Conservation (phyloP, 2,329 filamentous ascomycete species). For the Claviceps humidiphila region DNA sequence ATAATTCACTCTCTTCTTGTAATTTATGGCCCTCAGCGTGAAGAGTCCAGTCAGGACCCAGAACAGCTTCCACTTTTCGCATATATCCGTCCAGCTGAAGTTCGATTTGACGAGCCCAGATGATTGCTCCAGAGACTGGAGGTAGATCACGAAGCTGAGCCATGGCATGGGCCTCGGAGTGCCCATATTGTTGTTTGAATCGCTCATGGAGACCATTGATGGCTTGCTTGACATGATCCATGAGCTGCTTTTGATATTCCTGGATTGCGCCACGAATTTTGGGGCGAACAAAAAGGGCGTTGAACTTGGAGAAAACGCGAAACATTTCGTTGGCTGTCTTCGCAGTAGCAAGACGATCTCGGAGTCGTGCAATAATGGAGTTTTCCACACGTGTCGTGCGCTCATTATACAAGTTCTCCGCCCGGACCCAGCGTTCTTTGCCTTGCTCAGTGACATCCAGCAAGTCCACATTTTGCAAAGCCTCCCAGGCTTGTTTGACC, state of each 20-base stretch:
- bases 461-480: conserved; percentile 86
- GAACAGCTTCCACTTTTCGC: conserved; percentile 96
- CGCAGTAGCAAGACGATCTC: conserved; percentile 85
- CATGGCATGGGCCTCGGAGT: conserved; percentile 97
- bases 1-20: conserved; percentile 79
- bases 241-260: conserved; percentile 95
- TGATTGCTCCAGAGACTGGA: conserved; percentile 90
- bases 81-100: conserved; percentile 92
- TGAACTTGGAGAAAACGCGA: conserved; percentile 98
- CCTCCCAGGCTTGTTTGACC: conserved; percentile 86
- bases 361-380: conserved; percentile 87
- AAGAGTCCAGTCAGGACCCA: conserved; percentile 86
- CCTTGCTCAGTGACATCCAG: conserved; percentile 84
- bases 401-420: conserved; percentile 94
- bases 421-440: conserved; percentile 82
- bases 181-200: conserved; percentile 97
- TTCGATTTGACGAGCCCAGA: conserved; percentile 96
- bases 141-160: conserved; percentile 90
- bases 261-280: conserved; percentile 97
- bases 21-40: conserved; percentile 93
- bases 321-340: conserved; percentile 99
- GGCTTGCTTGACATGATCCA: conserved; percentile 94
- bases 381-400: conserved; percentile 95
- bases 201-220: conserved; percentile 88
- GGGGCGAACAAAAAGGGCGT: conserved; percentile 93